Evolutionary conservation across 2,329 filamentous ascomycete species (phyloP).

Genomic region (Epicoccum nigrum): DNA sequence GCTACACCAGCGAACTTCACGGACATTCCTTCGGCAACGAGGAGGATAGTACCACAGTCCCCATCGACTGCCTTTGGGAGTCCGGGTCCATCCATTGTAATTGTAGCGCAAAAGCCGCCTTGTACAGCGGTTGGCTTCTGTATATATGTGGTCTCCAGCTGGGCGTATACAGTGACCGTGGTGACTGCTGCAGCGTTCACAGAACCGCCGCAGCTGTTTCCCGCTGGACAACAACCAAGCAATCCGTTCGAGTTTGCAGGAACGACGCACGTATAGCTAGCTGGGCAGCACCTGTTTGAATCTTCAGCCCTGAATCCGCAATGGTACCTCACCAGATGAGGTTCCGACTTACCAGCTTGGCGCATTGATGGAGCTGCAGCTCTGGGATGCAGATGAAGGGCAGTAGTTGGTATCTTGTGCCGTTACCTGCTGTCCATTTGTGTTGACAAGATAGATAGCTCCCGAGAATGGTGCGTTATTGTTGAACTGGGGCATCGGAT

Average conservation of each 20-base stretch:
- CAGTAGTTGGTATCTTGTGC: conserved; percentile 44
- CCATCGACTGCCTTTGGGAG: conserved; percentile 43
- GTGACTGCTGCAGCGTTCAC: conserved; percentile 42
- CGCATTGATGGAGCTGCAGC: conserved; percentile 51
- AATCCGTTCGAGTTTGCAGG: conserved; percentile 41
- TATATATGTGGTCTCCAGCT: conserved; percentile 37
- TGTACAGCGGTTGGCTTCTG: conserved; percentile 29
- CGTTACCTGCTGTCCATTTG: conserved; percentile 41
- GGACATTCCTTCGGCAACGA: conserved; percentile 37
- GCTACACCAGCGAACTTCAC: conserved; percentile 28
- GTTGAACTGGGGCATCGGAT: conserved; percentile 37
- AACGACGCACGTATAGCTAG: conserved; percentile 41
- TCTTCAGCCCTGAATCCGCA: background rate
- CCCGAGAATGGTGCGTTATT: conserved; percentile 50
- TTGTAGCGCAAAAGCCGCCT: conserved; percentile 46
- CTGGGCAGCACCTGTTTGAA: conserved; percentile 45
- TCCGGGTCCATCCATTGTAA: conserved; percentile 44
- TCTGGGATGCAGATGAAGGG: conserved; percentile 45
- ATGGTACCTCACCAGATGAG: background rate
- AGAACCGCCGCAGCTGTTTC: conserved; percentile 40
- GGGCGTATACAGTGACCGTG: conserved; percentile 44
- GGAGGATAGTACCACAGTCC: conserved; percentile 46
- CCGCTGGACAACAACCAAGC: conserved; percentile 48
- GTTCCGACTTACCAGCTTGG: conserved; percentile 49
- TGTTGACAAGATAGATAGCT: conserved; percentile 47